Conservation (phyloP, 2,329 filamentous ascomycete species). For the Allantophomopsis cytisporea region DNA sequence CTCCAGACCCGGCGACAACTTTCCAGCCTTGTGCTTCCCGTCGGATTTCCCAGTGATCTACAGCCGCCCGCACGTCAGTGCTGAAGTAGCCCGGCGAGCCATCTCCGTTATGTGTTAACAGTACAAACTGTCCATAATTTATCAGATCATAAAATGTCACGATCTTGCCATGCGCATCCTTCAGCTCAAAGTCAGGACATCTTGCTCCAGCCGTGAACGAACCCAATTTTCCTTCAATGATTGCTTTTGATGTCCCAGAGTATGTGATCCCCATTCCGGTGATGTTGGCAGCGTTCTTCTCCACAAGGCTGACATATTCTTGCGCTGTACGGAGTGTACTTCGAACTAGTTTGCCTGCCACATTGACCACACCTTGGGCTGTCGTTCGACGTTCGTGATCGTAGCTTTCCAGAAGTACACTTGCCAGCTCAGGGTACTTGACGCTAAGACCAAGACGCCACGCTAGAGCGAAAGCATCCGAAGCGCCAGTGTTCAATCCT, state of each 20-base stretch:
- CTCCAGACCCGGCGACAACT: not conserved
- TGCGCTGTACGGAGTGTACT: slow-evolving; percentile 28
- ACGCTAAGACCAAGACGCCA: slow-evolving; percentile 4
- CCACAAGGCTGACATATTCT: slow-evolving; percentile 30
- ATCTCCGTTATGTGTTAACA: not conserved
- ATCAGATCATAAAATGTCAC: slow-evolving; percentile 1
- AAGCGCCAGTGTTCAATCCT: slow-evolving; percentile 2
- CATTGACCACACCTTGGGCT: slow-evolving; percentile 29
- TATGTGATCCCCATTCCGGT: slow-evolving; percentile 5
- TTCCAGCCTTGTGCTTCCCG: not conserved
- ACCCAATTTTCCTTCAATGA: slow-evolving; percentile 1
- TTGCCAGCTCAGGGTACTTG: slow-evolving; percentile 9
- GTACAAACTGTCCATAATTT: not conserved
- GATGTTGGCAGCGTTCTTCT: slow-evolving; percentile 33
- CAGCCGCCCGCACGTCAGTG: not conserved
- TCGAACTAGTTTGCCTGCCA: slow-evolving; percentile 29
- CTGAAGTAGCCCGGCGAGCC: not conserved
- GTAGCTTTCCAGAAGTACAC: slow-evolving; percentile 25
- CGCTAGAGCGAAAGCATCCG: slow-evolving; percentile 2
- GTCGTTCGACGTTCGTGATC: slow-evolving; percentile 28
- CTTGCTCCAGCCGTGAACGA: slow-evolving; percentile 2
- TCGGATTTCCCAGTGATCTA: slow-evolving; percentile 1
- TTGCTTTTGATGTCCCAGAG: not conserved
- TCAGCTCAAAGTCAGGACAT: slow-evolving; percentile 2
- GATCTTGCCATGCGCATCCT: not conserved